Base-by-base conservation (phyloP, 208 protist species). In the Naegleria gruberi region DNA sequence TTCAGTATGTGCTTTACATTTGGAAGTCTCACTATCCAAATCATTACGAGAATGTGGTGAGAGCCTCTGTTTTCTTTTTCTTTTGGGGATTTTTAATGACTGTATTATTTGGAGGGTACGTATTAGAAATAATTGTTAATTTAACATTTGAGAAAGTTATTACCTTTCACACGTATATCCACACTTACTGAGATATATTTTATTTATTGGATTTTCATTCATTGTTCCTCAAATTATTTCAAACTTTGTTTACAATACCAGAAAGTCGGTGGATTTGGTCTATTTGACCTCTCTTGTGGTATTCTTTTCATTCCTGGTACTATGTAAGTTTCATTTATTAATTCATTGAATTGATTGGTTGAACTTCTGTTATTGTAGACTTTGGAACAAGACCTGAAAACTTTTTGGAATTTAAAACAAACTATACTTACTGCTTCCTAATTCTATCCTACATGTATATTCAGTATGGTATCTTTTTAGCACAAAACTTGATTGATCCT, bases 151-250 rank as follows among this genome's bases (percentile, higher is more conserved):
- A 91, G 89, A 94, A 83, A 77, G 91, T 47, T 92, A 83, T 73
- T 51, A 94, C 37, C 84, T 95, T 84, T 47, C 47, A 10, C 92
- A 94, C 46, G 85, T 93, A 41, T 90, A 92, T 41, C 73, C 37
- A 15, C 83, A 92, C 10, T 92, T 73, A 43, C 30, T 95, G 30
- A 82, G 82, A n/a, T 37, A 94, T n/a, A 82, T 93, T 30, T 42
- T 95, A n/a, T 93, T 95, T 88, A 65, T 95, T n/a, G 46, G 94
- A 46, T 94, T 92, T 85, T 94, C 92, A 34, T 95, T 94, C 41
- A 94, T 90, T 90, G 86, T 95, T 30, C 94, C 94, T 34, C 94
- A 95, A 89, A 94, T 95, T 26, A 91, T 57, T 26, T 89, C n/a
- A 37, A 94, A 94, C 65, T 82, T 89, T 45, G 82, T 84, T 43